phyloP scores from a whole-genome alignment of 2,329 filamentous ascomycete species.

The Aspergillus alliaceus region DNA sequence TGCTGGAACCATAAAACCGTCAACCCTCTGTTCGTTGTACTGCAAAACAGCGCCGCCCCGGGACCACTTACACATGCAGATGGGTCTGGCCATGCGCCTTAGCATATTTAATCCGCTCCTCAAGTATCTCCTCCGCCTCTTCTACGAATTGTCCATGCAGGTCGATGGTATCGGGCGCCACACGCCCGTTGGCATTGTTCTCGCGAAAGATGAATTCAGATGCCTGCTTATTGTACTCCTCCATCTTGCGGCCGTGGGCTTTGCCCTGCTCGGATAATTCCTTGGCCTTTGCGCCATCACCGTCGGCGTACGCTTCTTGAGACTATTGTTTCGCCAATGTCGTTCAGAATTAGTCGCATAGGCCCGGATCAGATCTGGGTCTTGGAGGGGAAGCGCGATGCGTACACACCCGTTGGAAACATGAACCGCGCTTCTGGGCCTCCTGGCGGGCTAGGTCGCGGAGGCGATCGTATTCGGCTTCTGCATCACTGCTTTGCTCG shows the following conservation, averaged over 20 bases:
- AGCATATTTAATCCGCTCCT: slow-evolving; percentile 79
- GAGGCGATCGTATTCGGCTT: slow-evolving; percentile 89
- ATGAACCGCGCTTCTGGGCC: slow-evolving; percentile 73
- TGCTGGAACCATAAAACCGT: slow-evolving; percentile 47
- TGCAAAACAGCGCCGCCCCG: not conserved
- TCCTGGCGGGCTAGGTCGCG: slow-evolving; percentile 80
- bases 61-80: slow-evolving; percentile 68
- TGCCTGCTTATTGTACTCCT: slow-evolving; percentile 85
- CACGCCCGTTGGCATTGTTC: slow-evolving; percentile 78
- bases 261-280: slow-evolving; percentile 83
- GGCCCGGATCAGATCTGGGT: not conserved
- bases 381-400: not conserved
- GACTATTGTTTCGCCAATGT: slow-evolving; percentile 48
- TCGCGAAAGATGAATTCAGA: slow-evolving; percentile 93
- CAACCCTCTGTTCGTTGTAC: not conserved
- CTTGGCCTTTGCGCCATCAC: slow-evolving; percentile 83
- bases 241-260: slow-evolving; percentile 77
- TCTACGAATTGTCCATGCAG: slow-evolving; percentile 93
- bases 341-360: not conserved
- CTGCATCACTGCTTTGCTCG: slow-evolving; percentile 63
- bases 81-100: slow-evolving; percentile 72
- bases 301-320: slow-evolving; percentile 76
- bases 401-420: slow-evolving; percentile 65
- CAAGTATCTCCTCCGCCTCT: slow-evolving; percentile 88
- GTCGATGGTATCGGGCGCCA: slow-evolving; percentile 82